Base-by-base conservation (phyloP, 2,329 filamentous ascomycete species). In the Drechslerella stenobrocha region DNA sequence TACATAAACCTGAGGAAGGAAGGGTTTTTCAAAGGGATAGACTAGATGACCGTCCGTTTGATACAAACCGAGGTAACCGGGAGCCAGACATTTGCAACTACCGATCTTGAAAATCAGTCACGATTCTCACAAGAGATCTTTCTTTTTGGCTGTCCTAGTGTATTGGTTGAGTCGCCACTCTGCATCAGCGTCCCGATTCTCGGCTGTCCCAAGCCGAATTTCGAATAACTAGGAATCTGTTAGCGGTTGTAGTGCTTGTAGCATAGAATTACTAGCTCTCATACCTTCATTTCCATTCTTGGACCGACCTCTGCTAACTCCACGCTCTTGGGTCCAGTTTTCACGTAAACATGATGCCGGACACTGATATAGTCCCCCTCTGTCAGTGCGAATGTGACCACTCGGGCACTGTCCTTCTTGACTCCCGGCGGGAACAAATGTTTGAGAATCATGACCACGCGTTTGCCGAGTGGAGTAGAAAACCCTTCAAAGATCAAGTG, bases 151-250 rank as follows among this genome's bases (percentile, higher is more conserved):
- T 7, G 72, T 73, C 35, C 93, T 82, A 6, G 92, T 98, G 77
- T 96, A 98, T 75, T 96, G 92, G 69, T 89, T 95, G 70, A 98
- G 81, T 70, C 93, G 88, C 93, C 93, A 98, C 78, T 98, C 93
- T 2, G 95, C 85, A 77, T 98, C 93, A 2, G 92, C 92, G 72
- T 95, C 89, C 77, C 95, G 95, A 74, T 91, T 95, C 75, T 97
- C 93, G 66, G 96, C 79, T 2, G 92, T 95, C 13, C 93, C 92
- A 53, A 87, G 87, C 46, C 91, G 83, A 69, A 98, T 96, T 79
- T 97, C 90, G 75, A 97, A 98, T 53, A 90, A 80, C 72, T 90
- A 30, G 28, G 44, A 11, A 52, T 40, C 15, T 37, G 8, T 6
- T 15, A n/a, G n/a, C n/a, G n/a, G n/a, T n/a, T n/a, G n/a, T n/a